phyloP scores from a whole-genome alignment of 2,329 filamentous ascomycete genomes.

The Colletotrichum liaoningense region DNA sequence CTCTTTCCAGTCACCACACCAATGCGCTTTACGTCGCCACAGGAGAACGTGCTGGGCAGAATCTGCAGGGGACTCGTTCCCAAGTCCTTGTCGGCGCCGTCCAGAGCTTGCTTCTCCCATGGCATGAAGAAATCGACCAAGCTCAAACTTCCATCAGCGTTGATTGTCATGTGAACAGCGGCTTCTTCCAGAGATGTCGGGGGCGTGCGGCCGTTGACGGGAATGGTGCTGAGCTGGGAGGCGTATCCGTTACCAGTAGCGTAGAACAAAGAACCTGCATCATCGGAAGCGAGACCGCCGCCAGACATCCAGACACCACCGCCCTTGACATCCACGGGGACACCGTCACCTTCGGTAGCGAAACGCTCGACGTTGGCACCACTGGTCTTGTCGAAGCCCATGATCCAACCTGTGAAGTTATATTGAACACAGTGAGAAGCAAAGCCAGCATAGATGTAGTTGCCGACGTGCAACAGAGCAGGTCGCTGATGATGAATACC shows the following conservation, averaged over 20 bases:
- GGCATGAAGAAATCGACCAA: conserved; percentile 67
- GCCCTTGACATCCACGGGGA: conserved; percentile 49
- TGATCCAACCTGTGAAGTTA: conserved; percentile 65
- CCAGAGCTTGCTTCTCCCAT: conserved; percentile 60
- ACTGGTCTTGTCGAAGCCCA: conserved; percentile 58
- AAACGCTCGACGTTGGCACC: conserved; percentile 51
- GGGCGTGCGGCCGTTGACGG: conserved; percentile 50
- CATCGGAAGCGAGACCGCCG: conserved; percentile 52
- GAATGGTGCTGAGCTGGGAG: conserved; percentile 50
- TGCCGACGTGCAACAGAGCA: conserved; percentile 56
- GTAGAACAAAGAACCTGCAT: conserved; percentile 52
- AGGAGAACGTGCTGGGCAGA: conserved; percentile 56
- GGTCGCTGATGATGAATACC: conserved; percentile 65
- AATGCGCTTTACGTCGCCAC: conserved; percentile 56
- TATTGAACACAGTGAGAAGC: conserved; percentile 67
- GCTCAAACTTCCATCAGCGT: conserved; percentile 53
- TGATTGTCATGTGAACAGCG: conserved; percentile 56
- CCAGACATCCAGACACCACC: conserved; percentile 58
- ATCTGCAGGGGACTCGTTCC: conserved; percentile 59
- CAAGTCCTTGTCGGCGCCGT: conserved; percentile 63
- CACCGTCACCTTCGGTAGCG: conserved; percentile 54
- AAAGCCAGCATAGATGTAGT: conserved; percentile 63
- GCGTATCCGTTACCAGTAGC: conserved; percentile 55
- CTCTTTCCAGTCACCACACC: conserved; percentile 63
- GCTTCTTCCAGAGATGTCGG: conserved; percentile 57